Conservation (phyloP, 352 stramenopile species). For the Globisporangium carolinianum region DNA sequence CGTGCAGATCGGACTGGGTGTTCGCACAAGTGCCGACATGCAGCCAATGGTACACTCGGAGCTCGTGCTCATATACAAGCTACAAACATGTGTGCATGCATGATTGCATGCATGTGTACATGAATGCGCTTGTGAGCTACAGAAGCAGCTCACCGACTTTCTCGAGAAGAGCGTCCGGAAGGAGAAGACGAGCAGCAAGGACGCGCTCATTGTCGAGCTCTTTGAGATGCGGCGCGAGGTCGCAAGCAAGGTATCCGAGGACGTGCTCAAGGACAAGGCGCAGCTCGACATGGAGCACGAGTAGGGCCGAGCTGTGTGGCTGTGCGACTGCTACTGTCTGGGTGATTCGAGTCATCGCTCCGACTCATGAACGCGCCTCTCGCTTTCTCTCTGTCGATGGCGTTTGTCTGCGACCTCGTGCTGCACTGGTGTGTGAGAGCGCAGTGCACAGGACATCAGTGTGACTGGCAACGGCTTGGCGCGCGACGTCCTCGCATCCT, state of each 20-base stretch:
- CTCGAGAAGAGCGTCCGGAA: conserved; percentile 52
- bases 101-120: not conserved
- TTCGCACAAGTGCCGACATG: too few species aligned
- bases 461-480: conserved; percentile 13
- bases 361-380: not conserved
- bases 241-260: conserved; percentile 62
- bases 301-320: conserved; percentile 10
- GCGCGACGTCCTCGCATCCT: conserved; percentile 56
- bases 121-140: not conserved
- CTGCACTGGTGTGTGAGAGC: not conserved
- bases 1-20: not conserved
- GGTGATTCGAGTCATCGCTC: too few species aligned
- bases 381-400: not conserved
- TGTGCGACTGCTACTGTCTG: too few species aligned
- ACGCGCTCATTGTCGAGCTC: conserved; percentile 48
- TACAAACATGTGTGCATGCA: too few species aligned
- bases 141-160: conserved; percentile 52
- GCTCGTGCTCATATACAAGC: too few species aligned
- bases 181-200: conserved; percentile 49
- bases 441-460: conserved; percentile 2
- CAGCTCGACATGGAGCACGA: conserved; percentile 50
- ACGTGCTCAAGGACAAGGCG: conserved; percentile 59
- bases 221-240: conserved; percentile 65
- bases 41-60: too few species aligned
- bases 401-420: conserved; percentile 1